A percentile compares a stretch with the other conserved stretches of the same genome.
Conservation (phyloP, 805 yeast genomes). For the Kazachstania martiniae region DNA sequence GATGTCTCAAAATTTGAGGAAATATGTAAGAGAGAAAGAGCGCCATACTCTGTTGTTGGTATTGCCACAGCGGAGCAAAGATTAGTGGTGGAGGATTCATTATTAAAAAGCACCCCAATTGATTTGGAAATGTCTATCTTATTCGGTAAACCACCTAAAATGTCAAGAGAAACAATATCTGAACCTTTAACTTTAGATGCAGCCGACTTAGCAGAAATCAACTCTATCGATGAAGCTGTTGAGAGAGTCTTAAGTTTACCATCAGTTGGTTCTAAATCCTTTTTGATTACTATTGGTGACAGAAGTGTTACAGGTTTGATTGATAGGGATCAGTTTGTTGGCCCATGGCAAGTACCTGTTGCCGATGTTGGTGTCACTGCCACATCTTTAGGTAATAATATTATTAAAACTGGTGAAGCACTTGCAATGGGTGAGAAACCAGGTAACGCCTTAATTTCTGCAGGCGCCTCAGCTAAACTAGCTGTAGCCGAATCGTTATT, state of each 20-base stretch:
- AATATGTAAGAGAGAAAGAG: conserved; percentile 90
- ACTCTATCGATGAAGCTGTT: conserved; percentile 51
- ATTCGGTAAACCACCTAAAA: conserved; percentile 95
- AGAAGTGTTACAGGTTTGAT: conserved; percentile 94
- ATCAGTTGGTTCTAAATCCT: conserved; percentile 88
- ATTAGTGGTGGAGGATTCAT: conserved; percentile 67
- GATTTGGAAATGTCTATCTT: conserved; percentile 91
- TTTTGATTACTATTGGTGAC: conserved; percentile 96
- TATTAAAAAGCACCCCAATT: conserved; percentile 76
- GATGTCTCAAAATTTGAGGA: conserved; percentile 61
- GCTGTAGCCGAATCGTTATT: conserved; percentile 89
- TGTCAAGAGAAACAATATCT: conserved; percentile 67
- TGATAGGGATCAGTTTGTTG: conserved; percentile 97
- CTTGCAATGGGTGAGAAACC: conserved; percentile 97
- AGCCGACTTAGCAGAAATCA: conserved; percentile 28
- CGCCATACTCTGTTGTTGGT: conserved; percentile 94
- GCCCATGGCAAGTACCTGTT: conserved; percentile 99
- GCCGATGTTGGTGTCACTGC: conserved; percentile 97
- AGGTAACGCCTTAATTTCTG: conserved; percentile 71
- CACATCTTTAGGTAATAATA: conserved; percentile 69
- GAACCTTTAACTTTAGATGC: conserved; percentile 41
- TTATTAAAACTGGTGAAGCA: conserved; percentile 85
- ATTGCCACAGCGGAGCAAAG: conserved; percentile 81
- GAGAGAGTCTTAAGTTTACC: conserved; percentile 81
- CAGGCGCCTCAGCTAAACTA: conserved; percentile 89